A percentile compares a stretch with the other conserved stretches of the same genome.
phyloP scores from a whole-genome alignment of 129 eudicot species.

The Flaveria ramosissima region DNA sequence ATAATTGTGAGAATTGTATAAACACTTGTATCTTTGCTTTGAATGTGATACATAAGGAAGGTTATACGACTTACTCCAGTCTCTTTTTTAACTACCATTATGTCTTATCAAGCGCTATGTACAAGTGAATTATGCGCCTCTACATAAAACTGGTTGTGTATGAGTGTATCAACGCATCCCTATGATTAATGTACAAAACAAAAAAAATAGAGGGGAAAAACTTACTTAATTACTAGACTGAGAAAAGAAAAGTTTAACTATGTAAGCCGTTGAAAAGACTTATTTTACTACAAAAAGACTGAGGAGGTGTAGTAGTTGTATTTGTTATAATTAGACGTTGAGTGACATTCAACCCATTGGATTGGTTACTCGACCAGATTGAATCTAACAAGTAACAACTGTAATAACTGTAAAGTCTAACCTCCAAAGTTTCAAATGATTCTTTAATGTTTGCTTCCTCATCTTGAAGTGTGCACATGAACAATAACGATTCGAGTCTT shows the following conservation, averaged over 20 bases:
- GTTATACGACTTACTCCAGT: not conserved
- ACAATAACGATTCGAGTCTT: slow-evolving; percentile 50
- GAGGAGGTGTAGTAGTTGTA: not conserved
- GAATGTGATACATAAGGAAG: not conserved
- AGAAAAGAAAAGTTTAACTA: not conserved
- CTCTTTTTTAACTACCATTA: not conserved
- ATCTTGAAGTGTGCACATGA: slow-evolving; percentile 57
- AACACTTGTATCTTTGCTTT: no score
- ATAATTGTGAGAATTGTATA: no score
- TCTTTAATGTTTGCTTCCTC: slow-evolving; percentile 49
- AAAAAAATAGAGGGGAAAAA: not conserved
- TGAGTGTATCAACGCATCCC: not conserved
- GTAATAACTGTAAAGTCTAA: slow-evolving; percentile 24
- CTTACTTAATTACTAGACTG: not conserved
- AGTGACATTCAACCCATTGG: not conserved
- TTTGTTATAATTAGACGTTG: not conserved
- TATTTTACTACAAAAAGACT: not conserved
- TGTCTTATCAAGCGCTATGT: no score
- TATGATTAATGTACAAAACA: not conserved
- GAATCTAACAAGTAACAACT: not conserved
- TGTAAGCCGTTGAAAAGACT: not conserved
- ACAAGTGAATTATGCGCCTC: not conserved
- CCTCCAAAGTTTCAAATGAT: slow-evolving; percentile 56
- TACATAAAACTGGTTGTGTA: not conserved
- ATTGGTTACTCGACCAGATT: not conserved